Base-by-base conservation (phyloP, 768 basidiomycete species). In the Guyanaporus albipodus region DNA sequence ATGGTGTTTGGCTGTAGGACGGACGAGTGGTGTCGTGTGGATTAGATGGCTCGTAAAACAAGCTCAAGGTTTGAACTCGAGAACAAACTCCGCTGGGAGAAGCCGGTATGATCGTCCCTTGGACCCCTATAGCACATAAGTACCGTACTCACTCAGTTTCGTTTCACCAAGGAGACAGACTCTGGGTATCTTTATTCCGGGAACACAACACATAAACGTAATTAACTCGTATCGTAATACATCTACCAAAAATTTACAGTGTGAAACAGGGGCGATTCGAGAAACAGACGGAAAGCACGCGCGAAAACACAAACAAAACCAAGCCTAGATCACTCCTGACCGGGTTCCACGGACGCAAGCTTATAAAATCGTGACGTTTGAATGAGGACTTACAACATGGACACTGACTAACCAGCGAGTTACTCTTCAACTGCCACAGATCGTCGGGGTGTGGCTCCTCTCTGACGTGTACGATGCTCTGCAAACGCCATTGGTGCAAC, bases 401-500 rank as follows among this genome's bases (percentile, higher is more conserved):
- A 41, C 26, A 3, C n/a, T 14, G 12, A 33, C 22, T 14, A 15
- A 33, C 22, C 23, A 4, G 18, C 0, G 36, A 15, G n/a, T 61
- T 24, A 54, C 4, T 63, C 61, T 46, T 67, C 66, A 5, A 50
- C 4, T n/a, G 32, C 4, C 21, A 61, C 40, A 4, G 41, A 42
- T 32, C 64, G 59, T 41, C 55, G 57, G 6, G 64, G 46, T 15
- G 64, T 60, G 7, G 45, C 21, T 21, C 44, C 62, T 28, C 57
- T 53, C 28, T 41, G 55, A 32, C 61, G 61, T 10, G 35, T 41
- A 38, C 64, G 67, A 19, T 56, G 56, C 36, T 67, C 61, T n/a
- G 61, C 60, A 49, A 62, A 67, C 14, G 66, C 69, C 7, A 59
- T 47, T 14, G 81, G 80, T 0, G 78, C 74, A 8, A 54, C 59